Percentiles rank a stretch among this genome's conserved stretches.
Conservation (phyloP, 1,284 basidiomycete genomes). For the Microbotryum lychnidis-dioicae region DNA sequence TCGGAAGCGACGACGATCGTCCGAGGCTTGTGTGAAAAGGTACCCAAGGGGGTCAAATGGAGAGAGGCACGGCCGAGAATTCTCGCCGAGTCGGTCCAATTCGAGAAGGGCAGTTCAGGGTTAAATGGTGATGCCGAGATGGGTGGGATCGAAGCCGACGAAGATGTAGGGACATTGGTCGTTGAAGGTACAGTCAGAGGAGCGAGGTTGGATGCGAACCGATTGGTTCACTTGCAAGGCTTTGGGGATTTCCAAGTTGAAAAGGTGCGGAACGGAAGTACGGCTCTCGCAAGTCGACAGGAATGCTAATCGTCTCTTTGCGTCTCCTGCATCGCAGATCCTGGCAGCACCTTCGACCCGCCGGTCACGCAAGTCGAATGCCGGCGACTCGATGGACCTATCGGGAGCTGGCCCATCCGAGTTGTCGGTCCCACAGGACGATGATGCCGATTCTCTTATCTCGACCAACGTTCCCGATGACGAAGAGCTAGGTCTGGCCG, state of each 20-base stretch:
- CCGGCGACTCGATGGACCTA: slow-evolving; percentile 19
- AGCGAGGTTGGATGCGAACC: slow-evolving; percentile 65
- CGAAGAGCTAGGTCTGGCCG: slow-evolving; percentile 80
- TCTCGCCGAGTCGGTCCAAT: slow-evolving; percentile 55
- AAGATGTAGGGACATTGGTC: slow-evolving; percentile 49
- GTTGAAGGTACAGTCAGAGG: slow-evolving; percentile 83
- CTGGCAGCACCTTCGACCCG: slow-evolving; percentile 10
- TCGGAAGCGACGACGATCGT: slow-evolving; percentile 61
- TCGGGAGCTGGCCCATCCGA: neutral
- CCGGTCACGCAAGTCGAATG: slow-evolving; percentile 7
- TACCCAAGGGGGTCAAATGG: slow-evolving; percentile 59
- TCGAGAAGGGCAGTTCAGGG: slow-evolving; percentile 24
- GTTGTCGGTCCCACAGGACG: slow-evolving; percentile 38
- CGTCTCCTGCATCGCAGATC: neutral
- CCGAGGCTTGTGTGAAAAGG: slow-evolving; percentile 70
- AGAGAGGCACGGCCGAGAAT: slow-evolving; percentile 72
- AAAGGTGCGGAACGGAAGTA: slow-evolving; percentile 48
- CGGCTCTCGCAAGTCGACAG: too few relatives aligned
- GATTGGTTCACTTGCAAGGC: slow-evolving; percentile 80
- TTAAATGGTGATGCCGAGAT: slow-evolving; percentile 48
- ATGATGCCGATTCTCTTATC: slow-evolving; percentile 76
- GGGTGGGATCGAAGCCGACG: slow-evolving; percentile 41
- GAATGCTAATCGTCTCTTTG: too few relatives aligned
- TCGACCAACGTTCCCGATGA: slow-evolving; percentile 60
- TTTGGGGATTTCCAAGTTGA: slow-evolving; percentile 81